Percentiles rank a stretch among this genome's conserved stretches.
Evolutionary conservation across 345 rosid species (phyloP).

Genomic region (Capsella bursapastoris): DNA sequence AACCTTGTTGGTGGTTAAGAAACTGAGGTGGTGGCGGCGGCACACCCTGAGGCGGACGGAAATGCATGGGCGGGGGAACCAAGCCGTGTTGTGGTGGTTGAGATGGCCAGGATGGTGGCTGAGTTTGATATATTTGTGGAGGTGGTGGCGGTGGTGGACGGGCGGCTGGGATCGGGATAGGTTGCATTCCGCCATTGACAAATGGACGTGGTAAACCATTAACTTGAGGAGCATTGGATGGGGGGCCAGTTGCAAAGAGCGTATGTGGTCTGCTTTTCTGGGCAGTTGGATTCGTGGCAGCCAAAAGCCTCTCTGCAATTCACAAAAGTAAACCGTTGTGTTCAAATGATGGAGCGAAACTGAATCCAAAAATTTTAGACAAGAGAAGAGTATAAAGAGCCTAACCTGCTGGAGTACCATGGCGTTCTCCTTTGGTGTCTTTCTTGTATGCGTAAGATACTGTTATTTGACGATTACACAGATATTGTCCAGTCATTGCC

Average conservation of each 20-base stretch:
- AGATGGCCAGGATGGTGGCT: constrained; percentile 73
- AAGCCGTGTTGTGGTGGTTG: constrained; percentile 70
- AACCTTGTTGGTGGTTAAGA: constrained; percentile 41
- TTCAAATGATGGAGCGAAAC: not conserved
- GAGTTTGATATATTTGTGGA: constrained; percentile 58
- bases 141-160: constrained; percentile 89
- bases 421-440: constrained; percentile 99
- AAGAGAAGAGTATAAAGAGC: constrained; percentile 16
- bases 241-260: constrained; percentile 91
- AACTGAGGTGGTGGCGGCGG: constrained; percentile 64
- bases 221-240: constrained; percentile 62
- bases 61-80: constrained; percentile 77
- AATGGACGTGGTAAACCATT: constrained; percentile 79
- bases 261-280: constrained; percentile 97
- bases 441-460: constrained; percentile 98
- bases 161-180: constrained; percentile 52
- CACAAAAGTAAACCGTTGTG: constrained; percentile 16
- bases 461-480: constrained; percentile 94
- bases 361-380: not conserved
- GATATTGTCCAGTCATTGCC: constrained; percentile 99
- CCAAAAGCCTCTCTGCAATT: constrained; percentile 90
- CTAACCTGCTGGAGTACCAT: constrained; percentile 98
- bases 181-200: constrained; percentile 63
- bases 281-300: constrained; percentile 83
- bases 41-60: constrained; percentile 70